Percentiles rank a stretch among this genome's conserved stretches.
Conservation (phyloP, 1,284 basidiomycete genomes). For the Lentinus polychrous region DNA sequence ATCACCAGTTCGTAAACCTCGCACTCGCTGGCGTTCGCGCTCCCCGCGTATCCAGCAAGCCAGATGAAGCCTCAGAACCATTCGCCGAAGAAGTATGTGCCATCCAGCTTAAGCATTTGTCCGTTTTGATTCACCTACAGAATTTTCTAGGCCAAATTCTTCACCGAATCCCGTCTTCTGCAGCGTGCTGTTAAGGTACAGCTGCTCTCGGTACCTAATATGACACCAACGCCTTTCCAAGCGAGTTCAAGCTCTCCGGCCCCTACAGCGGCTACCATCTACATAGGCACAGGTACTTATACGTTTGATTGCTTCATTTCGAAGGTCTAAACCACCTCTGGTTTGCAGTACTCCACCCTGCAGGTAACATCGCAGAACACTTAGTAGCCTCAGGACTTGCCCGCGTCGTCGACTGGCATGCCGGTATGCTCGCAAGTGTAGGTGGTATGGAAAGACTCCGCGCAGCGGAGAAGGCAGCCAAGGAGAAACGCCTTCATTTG, state of each 20-base stretch:
- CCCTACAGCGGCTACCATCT: conserved; percentile 69
- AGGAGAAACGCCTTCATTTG: conserved; percentile 74
- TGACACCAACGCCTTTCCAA: conserved; percentile 79
- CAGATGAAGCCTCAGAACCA: conserved; percentile 71
- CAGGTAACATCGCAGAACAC: conserved; percentile 91
- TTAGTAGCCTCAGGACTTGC: conserved; percentile 83
- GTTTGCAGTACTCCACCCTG: conserved; percentile 74
- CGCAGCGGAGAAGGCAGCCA: conserved; percentile 79
- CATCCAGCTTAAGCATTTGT: conserved; percentile 8
- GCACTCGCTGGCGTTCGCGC: conserved; percentile 83
- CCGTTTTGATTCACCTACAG: conserved; percentile 6
- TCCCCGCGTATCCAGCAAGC: conserved; percentile 65
- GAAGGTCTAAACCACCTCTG: conserved; percentile 1
- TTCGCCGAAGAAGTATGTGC: conserved; percentile 75
- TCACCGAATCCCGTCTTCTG: conserved; percentile 88
- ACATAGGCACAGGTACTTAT: conserved; percentile 78
- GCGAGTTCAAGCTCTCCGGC: conserved; percentile 48
- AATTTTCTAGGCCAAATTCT: conserved; percentile 77
- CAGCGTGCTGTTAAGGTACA: conserved; percentile 86
- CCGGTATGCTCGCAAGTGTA: conserved; percentile 80
- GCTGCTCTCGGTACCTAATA: conserved; percentile 82
- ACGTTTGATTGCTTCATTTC: conserved; percentile 1
- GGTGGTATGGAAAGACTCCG: conserved; percentile 85
- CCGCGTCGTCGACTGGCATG: conserved; percentile 95
- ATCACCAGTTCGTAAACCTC: conserved; percentile 85